phyloP scores from a whole-genome alignment of 345 rosid genomes.

The Noccaea caerulescens region DNA sequence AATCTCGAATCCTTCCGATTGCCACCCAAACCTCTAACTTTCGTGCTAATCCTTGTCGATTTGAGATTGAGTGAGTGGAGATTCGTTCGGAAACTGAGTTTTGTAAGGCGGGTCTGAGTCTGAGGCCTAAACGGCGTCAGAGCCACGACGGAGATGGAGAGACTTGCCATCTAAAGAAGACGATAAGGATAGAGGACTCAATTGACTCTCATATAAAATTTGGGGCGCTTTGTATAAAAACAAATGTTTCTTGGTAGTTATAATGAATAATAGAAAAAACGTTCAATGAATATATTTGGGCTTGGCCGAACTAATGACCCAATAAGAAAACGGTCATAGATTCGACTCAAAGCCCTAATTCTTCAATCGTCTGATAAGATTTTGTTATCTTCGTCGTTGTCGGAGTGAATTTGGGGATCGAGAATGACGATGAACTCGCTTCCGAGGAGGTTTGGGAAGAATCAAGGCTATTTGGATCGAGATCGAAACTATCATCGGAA shows the following conservation, averaged over 20 bases:
- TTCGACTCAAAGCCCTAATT: constrained; percentile 25
- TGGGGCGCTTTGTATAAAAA: constrained; percentile 2
- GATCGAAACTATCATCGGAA: constrained; percentile 20
- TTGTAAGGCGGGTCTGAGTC: constrained; percentile 6
- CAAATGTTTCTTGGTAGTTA: background rate
- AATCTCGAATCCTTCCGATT: constrained; percentile 57
- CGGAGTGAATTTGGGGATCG: constrained; percentile 17
- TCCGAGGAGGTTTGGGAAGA: constrained; percentile 64
- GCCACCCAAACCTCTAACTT: constrained; percentile 47
- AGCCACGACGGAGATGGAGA: constrained; percentile 38
- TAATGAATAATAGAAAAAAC: background rate
- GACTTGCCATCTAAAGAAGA: constrained; percentile 36
- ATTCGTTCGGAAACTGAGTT: constrained; percentile 18
- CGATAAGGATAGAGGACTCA: constrained; percentile 34
- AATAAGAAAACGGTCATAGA: background rate
- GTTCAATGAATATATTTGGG: background rate
- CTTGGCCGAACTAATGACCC: constrained; percentile 3
- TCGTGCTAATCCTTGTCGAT: constrained; percentile 35
- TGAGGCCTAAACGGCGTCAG: constrained; percentile 27
- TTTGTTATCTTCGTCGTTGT: background rate
- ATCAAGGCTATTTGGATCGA: constrained; percentile 53
- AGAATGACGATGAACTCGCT: constrained; percentile 49
- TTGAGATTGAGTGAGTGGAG: constrained; percentile 3
- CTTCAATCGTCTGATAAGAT: background rate
- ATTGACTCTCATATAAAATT: constrained; percentile 10